Evolutionary conservation across 2,329 filamentous ascomycete genomes (phyloP), one percentile per base, ranked within the genome.

Genomic region (Penicillium sp.): DNA sequence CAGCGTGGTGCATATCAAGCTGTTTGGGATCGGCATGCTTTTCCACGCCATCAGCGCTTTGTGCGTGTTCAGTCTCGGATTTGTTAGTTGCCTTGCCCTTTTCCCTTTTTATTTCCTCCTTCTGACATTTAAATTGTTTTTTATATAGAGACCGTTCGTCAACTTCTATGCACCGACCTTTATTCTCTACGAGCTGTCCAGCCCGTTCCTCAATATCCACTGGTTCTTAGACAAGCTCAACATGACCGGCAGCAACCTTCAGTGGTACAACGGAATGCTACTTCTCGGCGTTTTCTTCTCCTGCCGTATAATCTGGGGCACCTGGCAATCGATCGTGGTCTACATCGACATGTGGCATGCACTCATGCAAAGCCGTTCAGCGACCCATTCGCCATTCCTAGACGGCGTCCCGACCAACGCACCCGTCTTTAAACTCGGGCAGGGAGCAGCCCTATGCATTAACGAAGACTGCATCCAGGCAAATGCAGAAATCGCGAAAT

Each of bases 191-290:
- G 84, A 87, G 66, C 81, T 87, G 61, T 85, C 82, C 42, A 81
- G 79, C 60, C 84, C 84, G 8, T 86, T 87, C 69, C 77, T 87
- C 60, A 87, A 87, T 70, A 81, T 87, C 67, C 84, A 87, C 74
- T 87, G 84, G 84, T 87, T 87, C 75, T 83, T 83, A 66, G 84
- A 87, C 68, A 87, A 87, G 72, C 75, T 87, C 68, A 79, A 81
- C 68, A 80, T 86, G 72, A 87, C 84, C 4, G 84, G 84, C 52
- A 81, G 79, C 50, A 77, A 74, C 50, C 67, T 82, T 23, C 84
- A 87, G 67, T 83, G 83, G 73, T 81, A 85, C 67, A 87, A 87
- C 65, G 84, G 84, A 64, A 81, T 84, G 66, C 57, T 80, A 18
- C 78, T 87, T 12, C 79, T 86, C 49, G 63, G 67, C 42, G 80